phyloP scores from a whole-genome alignment of 2,329 filamentous ascomycete species.

The Pestalotiopsis sp. region DNA sequence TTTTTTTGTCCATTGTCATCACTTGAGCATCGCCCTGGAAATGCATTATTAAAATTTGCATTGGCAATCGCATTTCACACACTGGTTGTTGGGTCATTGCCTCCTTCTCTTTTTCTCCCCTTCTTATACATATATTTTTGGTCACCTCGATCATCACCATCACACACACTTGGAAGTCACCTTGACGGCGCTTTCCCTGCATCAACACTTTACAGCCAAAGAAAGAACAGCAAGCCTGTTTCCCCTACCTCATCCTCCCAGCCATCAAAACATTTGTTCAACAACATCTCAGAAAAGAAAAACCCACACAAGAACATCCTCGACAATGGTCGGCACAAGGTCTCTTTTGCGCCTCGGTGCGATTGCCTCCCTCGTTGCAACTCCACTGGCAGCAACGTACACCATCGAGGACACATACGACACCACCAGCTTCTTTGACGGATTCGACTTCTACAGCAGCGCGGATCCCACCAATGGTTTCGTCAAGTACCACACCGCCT shows the following conservation, averaged over 20 bases:
- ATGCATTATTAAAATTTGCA: constrained; percentile 3
- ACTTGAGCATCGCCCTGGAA: background rate
- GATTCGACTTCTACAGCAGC: constrained; percentile 58
- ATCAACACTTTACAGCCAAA: background rate
- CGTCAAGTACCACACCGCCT: constrained; percentile 67
- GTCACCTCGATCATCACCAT: background rate
- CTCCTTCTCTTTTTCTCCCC: background rate
- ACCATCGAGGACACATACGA: constrained; percentile 51
- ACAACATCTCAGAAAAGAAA: background rate
- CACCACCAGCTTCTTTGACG: constrained; percentile 56
- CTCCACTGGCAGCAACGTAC: constrained; percentile 38
- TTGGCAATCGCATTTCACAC: background rate
- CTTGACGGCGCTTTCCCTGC: constrained; percentile 1
- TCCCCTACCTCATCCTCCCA: background rate
- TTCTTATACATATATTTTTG: background rate
- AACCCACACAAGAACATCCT: background rate
- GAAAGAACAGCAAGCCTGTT: background rate
- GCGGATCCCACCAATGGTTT: constrained; percentile 76
- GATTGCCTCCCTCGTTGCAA: constrained; percentile 1
- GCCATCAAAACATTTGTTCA: background rate
- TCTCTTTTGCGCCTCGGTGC: constrained; percentile 5
- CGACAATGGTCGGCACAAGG: background rate
- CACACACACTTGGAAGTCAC: background rate
- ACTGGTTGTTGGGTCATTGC: constrained; percentile 2
- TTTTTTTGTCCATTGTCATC: background rate